Evolutionary conservation across 2,329 filamentous ascomycete genomes (phyloP).

Genomic region (Colletotrichum sp.): DNA sequence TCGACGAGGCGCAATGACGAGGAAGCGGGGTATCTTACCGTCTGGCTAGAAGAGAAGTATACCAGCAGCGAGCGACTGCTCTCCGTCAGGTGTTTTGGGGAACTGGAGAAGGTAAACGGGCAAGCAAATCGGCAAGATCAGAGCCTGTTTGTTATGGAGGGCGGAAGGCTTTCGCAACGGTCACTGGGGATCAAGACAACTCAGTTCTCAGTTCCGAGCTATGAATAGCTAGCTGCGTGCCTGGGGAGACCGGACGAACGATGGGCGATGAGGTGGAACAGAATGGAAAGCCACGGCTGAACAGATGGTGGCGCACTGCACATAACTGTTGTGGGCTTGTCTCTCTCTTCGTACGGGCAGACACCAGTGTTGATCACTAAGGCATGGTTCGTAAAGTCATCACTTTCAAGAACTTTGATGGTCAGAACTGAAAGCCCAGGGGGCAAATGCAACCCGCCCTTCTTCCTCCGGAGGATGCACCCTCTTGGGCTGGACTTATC

Average conservation of each 20-base stretch:
- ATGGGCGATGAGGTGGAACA: not conserved
- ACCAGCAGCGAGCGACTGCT: not conserved
- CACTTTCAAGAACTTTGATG: not conserved
- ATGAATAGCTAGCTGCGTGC: not conserved
- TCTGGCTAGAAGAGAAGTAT: not conserved
- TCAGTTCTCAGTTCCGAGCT: not conserved
- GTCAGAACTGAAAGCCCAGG: not conserved
- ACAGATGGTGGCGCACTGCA: not conserved
- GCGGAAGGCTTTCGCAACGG: not conserved
- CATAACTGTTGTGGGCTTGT: not conserved
- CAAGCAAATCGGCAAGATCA: not conserved
- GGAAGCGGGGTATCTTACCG: not conserved
- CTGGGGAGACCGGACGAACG: not conserved
- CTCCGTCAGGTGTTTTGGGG: not conserved
- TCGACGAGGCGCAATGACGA: not conserved
- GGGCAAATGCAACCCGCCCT: not conserved
- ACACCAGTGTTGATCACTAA: not conserved
- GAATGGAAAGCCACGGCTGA: not conserved
- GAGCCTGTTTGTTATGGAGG: not conserved
- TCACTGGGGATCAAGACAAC: not conserved
- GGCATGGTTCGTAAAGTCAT: not conserved
- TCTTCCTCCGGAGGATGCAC: not conserved
- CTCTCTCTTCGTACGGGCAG: not conserved
- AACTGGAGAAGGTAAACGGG: not conserved
- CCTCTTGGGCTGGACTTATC: not conserved